Conservation (phyloP, 345 rosid species). For the Diplotaxis tenuifolia region DNA sequence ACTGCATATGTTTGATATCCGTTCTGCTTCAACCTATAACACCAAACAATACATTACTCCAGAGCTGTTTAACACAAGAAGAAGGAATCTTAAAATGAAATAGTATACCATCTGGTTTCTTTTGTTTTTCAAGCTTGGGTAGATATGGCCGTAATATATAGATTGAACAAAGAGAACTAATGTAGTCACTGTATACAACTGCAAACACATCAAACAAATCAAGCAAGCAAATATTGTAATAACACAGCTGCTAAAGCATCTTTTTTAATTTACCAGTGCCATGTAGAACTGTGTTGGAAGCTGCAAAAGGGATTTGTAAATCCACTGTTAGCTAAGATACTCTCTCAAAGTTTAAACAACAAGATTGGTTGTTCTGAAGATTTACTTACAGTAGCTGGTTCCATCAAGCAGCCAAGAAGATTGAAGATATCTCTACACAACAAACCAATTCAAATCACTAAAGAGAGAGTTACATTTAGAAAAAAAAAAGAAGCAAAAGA, state of each 20-base stretch:
- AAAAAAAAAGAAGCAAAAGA: neutral
- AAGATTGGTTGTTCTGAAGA: neutral
- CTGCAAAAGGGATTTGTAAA: conserved; percentile 49
- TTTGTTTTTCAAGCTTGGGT: conserved; percentile 44
- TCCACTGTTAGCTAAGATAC: conserved; percentile 20
- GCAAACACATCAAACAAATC: conserved; percentile 23
- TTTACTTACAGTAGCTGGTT: conserved; percentile 76
- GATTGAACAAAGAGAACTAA: conserved; percentile 52
- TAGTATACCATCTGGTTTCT: conserved; percentile 43
- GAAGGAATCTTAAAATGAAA: neutral
- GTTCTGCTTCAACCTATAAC: conserved; percentile 45
- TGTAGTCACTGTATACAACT: conserved; percentile 68
- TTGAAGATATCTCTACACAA: conserved; percentile 73
- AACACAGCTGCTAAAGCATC: neutral
- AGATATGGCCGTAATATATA: conserved; percentile 66
- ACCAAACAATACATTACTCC: conserved; percentile 18
- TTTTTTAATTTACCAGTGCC: conserved; percentile 58
- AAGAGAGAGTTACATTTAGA: neutral
- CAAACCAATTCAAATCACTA: neutral
- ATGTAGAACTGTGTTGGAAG: conserved; percentile 83
- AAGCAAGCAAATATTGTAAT: neutral
- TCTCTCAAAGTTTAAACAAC: neutral
- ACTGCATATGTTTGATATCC: conserved; percentile 26
- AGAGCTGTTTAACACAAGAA: neutral
- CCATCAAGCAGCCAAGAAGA: conserved; percentile 72